Percentiles rank a stretch among this genome's conserved stretches.
phyloP scores from a whole-genome alignment of 495 filamentous ascomycete genomes.

The Aspergillus steynii region DNA sequence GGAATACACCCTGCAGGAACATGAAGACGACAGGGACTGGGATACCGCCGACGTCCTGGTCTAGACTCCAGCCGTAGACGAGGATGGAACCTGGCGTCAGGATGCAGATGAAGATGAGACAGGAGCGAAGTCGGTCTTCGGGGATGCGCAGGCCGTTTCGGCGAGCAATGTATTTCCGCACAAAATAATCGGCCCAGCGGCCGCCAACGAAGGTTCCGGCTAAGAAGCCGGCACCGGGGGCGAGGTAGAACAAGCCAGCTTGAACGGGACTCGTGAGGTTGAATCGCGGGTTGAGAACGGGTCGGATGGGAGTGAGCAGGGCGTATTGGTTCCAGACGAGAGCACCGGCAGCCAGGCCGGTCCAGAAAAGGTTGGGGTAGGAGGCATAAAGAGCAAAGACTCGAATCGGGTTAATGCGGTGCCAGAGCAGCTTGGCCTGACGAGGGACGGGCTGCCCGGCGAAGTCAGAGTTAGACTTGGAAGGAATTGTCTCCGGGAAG shows the following conservation, averaged over 20 bases:
- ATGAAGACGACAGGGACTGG: constrained; percentile 68
- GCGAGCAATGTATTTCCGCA: constrained; percentile 60
- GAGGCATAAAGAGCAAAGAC: constrained; percentile 35
- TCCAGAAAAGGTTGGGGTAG: not conserved
- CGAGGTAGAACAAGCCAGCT: constrained; percentile 73
- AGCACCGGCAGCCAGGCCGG: constrained; percentile 60
- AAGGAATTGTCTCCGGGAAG: constrained; percentile 41
- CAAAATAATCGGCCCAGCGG: constrained; percentile 64
- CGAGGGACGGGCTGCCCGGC: constrained; percentile 44
- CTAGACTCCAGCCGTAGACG: constrained; percentile 69
- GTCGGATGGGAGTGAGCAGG: constrained; percentile 71
- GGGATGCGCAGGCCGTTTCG: constrained; percentile 61
- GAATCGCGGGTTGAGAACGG: constrained; percentile 74
- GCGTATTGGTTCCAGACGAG: constrained; percentile 72
- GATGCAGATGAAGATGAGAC: constrained; percentile 59
- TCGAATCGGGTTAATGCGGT: constrained; percentile 41
- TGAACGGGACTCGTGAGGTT: constrained; percentile 65
- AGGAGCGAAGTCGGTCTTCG: constrained; percentile 69
- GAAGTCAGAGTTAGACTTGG: constrained; percentile 43
- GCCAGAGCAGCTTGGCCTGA: constrained; percentile 47
- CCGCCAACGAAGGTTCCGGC: constrained; percentile 70
- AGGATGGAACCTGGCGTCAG: constrained; percentile 64
- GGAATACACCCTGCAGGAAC: constrained; percentile 66
- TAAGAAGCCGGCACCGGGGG: constrained; percentile 70
- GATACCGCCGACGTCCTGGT: constrained; percentile 64